Base-by-base conservation (phyloP, 805 yeast genomes). In the Cyberlindnera subsufficiens region DNA sequence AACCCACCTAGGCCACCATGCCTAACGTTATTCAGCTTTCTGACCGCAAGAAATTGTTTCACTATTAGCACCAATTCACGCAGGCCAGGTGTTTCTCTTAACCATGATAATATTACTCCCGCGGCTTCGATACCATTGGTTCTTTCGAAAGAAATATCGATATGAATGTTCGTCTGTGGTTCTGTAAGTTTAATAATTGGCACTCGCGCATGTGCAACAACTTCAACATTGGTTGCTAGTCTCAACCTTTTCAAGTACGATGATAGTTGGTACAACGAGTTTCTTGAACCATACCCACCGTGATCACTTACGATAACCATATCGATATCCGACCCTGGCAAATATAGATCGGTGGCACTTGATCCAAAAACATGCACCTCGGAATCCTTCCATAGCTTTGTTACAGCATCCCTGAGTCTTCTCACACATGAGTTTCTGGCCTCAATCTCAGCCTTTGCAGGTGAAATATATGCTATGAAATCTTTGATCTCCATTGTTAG, bases 281-380 rank as follows among this genome's bases (percentile, higher is more conserved):
- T 71, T 56, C 86, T 75, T 44, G 73, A 75, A 53, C 77, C 88
- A 41, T 68, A 68, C 52, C 76, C 75, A 3, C 82, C 80, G 13
- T 67, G 64, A 15, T 71, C 64, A 18, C 95, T 83, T 4, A 82
- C 69, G 19, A 91, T 76, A 36, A 90, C 97, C 80, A 93, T 82
- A 63, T 91, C 99, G 29, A 91, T 88, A 69, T 91, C 99, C 0
- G 96, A 87, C 2, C 96, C 96, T 0, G 98, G 98, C 15, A 91
- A 69, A 58, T 89, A 91, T 47, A 91, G 67, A 58, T 90, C 96
- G 0, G 97, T 90, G 0, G 98, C 96, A 61, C 78, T 86, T 0
- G 97, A 90, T 0, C 99, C 99, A 68, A 93, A 91, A 7, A 90
- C 95, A 48, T 82, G 82, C 5, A 85, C 77, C 43, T 82, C 84